Evolutionary conservation across 208 protist species (phyloP).

Genomic region (Leishmania amazonensis): DNA sequence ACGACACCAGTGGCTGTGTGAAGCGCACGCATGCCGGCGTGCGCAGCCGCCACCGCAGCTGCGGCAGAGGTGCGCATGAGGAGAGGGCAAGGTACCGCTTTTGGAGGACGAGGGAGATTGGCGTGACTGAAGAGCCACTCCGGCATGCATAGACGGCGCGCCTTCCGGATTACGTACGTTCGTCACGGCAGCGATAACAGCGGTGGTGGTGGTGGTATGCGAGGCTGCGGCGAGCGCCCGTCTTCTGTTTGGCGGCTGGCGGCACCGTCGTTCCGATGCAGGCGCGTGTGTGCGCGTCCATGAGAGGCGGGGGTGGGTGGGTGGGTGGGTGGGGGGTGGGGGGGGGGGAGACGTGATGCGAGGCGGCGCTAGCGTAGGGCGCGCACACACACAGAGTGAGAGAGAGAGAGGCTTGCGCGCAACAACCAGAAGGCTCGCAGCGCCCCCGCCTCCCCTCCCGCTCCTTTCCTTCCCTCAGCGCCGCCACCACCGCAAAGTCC

Average conservation of each 20-base stretch:
- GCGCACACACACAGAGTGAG: too few relatives aligned
- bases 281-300: neutral
- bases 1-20: neutral
- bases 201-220: neutral
- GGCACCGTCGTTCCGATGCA: neutral
- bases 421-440: too few relatives aligned
- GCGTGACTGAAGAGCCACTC: neutral
- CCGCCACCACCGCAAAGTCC: too few relatives aligned
- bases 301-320: neutral
- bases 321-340: neutral
- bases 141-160: neutral
- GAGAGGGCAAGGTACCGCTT: neutral
- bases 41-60: neutral
- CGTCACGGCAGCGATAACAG: neutral
- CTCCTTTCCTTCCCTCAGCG: too few relatives aligned
- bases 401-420: too few relatives aligned
- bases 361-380: too few relatives aligned
- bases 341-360: neutral
- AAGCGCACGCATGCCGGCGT: neutral
- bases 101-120: neutral
- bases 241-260: too few relatives aligned
- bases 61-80: neutral
- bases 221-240: neutral
- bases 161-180: neutral
- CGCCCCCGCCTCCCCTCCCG: too few relatives aligned